These are phyloP conservation scores for Myxozyma melibiosi DNA, from an alignment of 805 yeast genomes.

Conservation along the genomic window DNA sequence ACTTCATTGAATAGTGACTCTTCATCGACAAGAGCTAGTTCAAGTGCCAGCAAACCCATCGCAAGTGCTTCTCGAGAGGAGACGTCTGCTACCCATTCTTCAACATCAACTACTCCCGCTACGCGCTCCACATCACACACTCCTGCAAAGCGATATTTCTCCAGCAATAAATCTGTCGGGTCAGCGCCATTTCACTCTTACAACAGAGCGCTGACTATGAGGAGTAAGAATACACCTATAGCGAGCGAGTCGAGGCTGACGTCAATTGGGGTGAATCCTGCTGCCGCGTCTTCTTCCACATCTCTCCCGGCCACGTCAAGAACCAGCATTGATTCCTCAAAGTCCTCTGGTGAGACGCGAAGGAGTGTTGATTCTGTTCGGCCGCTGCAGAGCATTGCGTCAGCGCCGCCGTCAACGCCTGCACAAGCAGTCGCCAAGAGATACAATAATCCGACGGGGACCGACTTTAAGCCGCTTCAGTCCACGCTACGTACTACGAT, in stretches of 20 bases:
- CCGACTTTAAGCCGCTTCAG: slow-evolving; percentile 1
- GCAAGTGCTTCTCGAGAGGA: too few relatives aligned
- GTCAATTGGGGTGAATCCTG: neutral
- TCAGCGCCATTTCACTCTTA: too few relatives aligned
- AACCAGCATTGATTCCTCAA: neutral
- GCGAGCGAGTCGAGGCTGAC: neutral
- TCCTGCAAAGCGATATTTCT: too few relatives aligned
- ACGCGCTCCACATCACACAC: too few relatives aligned
- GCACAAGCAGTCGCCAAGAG: neutral
- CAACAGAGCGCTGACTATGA: too few relatives aligned
- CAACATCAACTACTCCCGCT: too few relatives aligned
- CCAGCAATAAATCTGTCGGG: too few relatives aligned
- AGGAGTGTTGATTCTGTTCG: neutral
- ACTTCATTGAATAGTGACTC: too few relatives aligned
- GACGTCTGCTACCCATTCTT: too few relatives aligned
- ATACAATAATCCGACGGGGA: slow-evolving; percentile 3
- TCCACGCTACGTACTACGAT: slow-evolving; percentile 31
- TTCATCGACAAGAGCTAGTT: too few relatives aligned
- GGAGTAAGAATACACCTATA: too few relatives aligned
- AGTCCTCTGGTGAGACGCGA: neutral
- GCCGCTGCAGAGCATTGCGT: neutral
- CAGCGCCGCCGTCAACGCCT: neutral
- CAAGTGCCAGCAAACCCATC: too few relatives aligned
- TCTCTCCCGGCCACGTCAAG: slow-evolving; percentile 4
- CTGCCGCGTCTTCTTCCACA: slow-evolving; percentile 1